Base-by-base conservation (phyloP, 805 yeast species). In the Saturnispora hagleri region DNA sequence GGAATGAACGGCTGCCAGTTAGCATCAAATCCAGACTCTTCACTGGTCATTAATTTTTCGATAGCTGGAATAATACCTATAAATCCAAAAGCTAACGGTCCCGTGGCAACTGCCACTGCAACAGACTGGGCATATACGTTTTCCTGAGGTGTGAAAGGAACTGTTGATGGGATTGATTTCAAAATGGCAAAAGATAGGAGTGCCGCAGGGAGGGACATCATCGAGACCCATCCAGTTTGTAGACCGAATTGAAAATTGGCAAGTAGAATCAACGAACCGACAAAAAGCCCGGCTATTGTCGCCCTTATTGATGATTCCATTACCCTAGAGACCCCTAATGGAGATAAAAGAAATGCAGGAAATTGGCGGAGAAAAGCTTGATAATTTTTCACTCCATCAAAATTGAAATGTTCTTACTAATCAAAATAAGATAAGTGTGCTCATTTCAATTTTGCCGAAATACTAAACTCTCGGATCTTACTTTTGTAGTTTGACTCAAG, bases 221-320 rank as follows among this genome's bases (percentile, higher is more conserved):
- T 91, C 10, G 97, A 89, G 5, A 93, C 97, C 99, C 99, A 91
- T 2, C 99, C 99, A 0, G 97, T 91, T 64, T 91, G 99, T 20
- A 91, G 72, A 1, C 98, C 99, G 65, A 91, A 91, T 64, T 91
- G 98, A 69, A 93, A 93, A 67, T 91, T 91, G 4, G 97, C 88
- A 17, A 89, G 72, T 26, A 93, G 72, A 33, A 93, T 90, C 27
- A 91, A 69, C 0, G 97, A 79, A 0, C 99, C 99, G n/a, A 91
- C 89, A 1, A 71, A 59, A 26, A 91, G 69, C 0, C 98, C 98
- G 1, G 84, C 86, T 0, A 82, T 35, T 0, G 88, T 80, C 3
- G 93, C 84, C 48, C 96, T 69, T 3, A 81, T 58, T 0, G 97
- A 89, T 4, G 86, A 75, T 62, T 86, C 64, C 1, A 82, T 43